phyloP scores from a whole-genome alignment of 1,284 basidiomycete species.

The Pseudozyma tsukubaensis region DNA sequence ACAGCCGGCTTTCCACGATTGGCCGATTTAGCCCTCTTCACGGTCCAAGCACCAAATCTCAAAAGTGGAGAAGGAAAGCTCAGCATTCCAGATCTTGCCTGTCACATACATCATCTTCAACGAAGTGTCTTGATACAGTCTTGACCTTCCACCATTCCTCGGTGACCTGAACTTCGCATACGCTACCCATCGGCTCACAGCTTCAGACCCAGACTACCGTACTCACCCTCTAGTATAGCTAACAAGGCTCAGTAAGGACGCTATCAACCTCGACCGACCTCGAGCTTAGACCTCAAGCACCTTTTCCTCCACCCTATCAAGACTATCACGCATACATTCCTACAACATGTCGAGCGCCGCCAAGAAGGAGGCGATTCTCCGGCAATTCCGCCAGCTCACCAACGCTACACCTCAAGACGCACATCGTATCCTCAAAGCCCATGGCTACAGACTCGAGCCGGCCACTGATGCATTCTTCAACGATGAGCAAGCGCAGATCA shows the following conservation, averaged over 20 bases:
- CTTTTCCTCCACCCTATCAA: not conserved
- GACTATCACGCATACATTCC: not conserved
- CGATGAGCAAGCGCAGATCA: constrained; percentile 60
- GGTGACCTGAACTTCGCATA: not conserved
- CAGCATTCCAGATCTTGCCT: not conserved
- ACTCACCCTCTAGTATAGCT: too few relatives aligned
- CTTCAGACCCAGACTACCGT: not conserved
- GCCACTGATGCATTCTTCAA: constrained; percentile 82
- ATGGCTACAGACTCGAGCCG: constrained; percentile 76
- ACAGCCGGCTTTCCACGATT: too few relatives aligned
- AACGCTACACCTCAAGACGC: constrained; percentile 73
- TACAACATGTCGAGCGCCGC: constrained; percentile 46
- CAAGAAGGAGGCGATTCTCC: constrained; percentile 50
- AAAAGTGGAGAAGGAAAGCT: constrained; percentile 22
- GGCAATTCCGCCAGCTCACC: constrained; percentile 48
- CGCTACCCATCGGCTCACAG: not conserved
- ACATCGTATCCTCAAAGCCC: constrained; percentile 78
- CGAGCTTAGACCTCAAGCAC: not conserved
- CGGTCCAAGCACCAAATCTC: too few relatives aligned
- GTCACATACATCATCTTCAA: not conserved
- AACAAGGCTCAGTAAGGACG: too few relatives aligned
- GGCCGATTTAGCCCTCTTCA: too few relatives aligned
- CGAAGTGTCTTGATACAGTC: not conserved
- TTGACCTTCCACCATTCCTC: not conserved
- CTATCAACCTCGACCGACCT: too few relatives aligned